Evolutionary conservation across 768 basidiomycete genomes (phyloP).

Genomic region (Mycena albidolilacea): DNA sequence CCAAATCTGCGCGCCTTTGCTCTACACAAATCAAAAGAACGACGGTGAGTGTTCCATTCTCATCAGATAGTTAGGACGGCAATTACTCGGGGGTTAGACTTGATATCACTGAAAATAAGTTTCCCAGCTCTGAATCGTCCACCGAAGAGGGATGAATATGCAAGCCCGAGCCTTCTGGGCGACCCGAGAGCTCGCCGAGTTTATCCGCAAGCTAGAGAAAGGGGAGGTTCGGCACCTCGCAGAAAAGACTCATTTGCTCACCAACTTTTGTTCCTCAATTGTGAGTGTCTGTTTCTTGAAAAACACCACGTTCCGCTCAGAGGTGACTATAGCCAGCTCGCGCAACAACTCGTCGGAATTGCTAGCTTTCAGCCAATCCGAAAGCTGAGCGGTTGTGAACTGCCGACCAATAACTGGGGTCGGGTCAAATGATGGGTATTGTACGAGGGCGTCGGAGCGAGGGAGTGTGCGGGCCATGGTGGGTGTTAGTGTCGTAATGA

Average conservation of each 20-base stretch:
- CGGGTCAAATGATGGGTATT: constrained; percentile 13
- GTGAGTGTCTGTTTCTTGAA: constrained; percentile 56
- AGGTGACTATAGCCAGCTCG: constrained; percentile 56
- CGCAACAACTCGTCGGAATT: constrained; percentile 51
- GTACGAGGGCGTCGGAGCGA: constrained; percentile 4
- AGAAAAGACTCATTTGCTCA: constrained; percentile 8
- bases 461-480: neutral
- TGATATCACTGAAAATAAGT: constrained; percentile 55
- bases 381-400: constrained; percentile 7
- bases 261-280: constrained; percentile 51
- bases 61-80: constrained; percentile 15
- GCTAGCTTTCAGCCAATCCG: constrained; percentile 1
- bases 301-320: constrained; percentile 62
- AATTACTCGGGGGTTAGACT: constrained; percentile 20
- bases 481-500: constrained; percentile 1
- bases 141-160: constrained; percentile 59
- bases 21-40: constrained; percentile 16
- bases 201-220: constrained; percentile 46
- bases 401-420: constrained; percentile 10
- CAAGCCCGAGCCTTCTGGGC: constrained; percentile 48
- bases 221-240: constrained; percentile 1
- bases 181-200: constrained; percentile 53
- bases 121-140: constrained; percentile 53
- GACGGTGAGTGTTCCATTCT: constrained; percentile 14
- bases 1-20: constrained; percentile 15